These are phyloP conservation scores for Solanum phureja DNA, from an alignment of 257 asterid species.

Conservation along the genomic window DNA sequence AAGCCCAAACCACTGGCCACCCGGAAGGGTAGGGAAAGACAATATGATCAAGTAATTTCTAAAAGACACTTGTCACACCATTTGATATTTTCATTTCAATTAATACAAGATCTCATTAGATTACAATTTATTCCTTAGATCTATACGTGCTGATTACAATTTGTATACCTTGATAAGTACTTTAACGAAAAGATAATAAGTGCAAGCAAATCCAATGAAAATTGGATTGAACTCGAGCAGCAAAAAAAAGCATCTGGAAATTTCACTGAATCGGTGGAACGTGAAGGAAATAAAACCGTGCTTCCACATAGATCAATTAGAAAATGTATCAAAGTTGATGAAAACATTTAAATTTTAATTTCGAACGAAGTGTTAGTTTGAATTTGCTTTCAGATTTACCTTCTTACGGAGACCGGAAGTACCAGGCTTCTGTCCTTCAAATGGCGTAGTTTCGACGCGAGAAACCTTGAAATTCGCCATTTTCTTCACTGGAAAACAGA, in stretches of 20 bases:
- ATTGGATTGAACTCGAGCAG: background rate
- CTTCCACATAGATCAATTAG: background rate
- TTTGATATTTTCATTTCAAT: background rate
- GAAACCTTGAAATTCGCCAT: slow-evolving; percentile 65
- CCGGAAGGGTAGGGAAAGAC: background rate
- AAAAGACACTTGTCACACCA: background rate
- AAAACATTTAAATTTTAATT: background rate
- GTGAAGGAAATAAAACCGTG: background rate
- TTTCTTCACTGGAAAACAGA: background rate
- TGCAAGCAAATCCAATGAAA: background rate
- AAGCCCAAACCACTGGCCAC: too few relatives aligned
- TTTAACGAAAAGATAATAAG: background rate
- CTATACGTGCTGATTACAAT: background rate
- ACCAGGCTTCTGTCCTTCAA: slow-evolving; percentile 97
- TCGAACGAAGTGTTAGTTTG: background rate
- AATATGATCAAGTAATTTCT: background rate
- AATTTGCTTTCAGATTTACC: slow-evolving; percentile 22
- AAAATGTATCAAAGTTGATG: background rate
- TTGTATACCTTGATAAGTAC: background rate
- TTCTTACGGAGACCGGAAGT: slow-evolving; percentile 94
- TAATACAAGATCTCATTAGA: background rate
- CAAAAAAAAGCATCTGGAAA: background rate
- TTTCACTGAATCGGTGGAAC: background rate
- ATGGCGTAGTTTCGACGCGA: slow-evolving; percentile 61
- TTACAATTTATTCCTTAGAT: background rate